phyloP scores from a whole-genome alignment of 805 yeast species.

The Yarrowia bubula region DNA sequence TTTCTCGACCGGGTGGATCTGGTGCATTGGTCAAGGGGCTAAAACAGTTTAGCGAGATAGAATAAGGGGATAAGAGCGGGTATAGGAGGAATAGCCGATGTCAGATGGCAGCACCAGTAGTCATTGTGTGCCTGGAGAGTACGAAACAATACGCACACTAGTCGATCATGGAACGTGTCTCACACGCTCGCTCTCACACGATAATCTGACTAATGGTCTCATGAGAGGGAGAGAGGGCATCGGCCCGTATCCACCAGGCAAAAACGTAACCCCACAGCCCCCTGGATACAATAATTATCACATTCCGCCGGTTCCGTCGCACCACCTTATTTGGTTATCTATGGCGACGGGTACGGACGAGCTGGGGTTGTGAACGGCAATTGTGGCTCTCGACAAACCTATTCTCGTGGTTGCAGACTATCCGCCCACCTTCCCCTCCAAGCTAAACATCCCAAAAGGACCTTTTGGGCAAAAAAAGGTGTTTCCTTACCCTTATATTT shows the following conservation, averaged over 20 bases:
- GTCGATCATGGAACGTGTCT: background rate
- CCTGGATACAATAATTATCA: background rate
- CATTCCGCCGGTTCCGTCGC: background rate
- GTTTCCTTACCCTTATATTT: constrained; percentile 5
- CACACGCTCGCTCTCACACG: background rate
- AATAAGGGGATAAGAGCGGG: background rate
- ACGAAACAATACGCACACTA: background rate
- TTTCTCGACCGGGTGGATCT: background rate
- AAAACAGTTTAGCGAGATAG: background rate
- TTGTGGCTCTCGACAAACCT: background rate
- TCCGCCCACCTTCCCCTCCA: constrained; percentile 22
- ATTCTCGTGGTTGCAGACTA: background rate
- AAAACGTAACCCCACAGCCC: too few relatives aligned
- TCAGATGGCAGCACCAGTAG: too few relatives aligned
- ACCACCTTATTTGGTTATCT: background rate
- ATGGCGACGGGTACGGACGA: background rate
- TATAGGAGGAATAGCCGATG: background rate
- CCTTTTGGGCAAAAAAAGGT: constrained; percentile 9
- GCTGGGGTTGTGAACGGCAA: background rate
- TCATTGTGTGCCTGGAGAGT: background rate
- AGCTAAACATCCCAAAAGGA: constrained; percentile 11
- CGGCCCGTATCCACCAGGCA: too few relatives aligned
- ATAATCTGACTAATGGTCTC: background rate
- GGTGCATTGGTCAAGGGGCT: background rate
- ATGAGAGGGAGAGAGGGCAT: too few relatives aligned